Conservation (phyloP, 345 rosid species). For the Litchi chinensis region DNA sequence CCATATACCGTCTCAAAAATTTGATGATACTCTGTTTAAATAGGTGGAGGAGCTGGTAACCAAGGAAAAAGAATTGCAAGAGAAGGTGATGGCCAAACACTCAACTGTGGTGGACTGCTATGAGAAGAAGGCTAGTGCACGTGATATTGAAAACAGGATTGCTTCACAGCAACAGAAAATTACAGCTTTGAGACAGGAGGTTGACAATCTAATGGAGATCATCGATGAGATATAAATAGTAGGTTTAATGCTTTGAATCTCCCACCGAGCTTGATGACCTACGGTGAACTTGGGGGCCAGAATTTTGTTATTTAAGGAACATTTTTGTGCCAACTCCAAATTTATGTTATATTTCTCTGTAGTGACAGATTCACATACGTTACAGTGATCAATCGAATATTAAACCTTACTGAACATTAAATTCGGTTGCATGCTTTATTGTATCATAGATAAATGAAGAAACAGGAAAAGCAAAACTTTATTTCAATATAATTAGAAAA, state of each 20-base stretch:
- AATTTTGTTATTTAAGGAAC: constrained; percentile 8
- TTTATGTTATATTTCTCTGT: not conserved
- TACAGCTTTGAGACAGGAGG: constrained; percentile 70
- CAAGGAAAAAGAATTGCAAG: constrained; percentile 89
- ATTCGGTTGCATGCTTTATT: not conserved
- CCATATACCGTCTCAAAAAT: not conserved
- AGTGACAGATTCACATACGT: not conserved
- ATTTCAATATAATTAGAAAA: not conserved
- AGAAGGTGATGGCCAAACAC: constrained; percentile 62
- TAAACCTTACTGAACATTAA: not conserved
- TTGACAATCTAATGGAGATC: constrained; percentile 79
- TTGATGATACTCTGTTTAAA: not conserved
- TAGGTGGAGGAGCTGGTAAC: constrained; percentile 84
- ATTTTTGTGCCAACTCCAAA: not conserved
- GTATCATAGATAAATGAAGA: not conserved
- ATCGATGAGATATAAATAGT: constrained; percentile 62
- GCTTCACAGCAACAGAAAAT: constrained; percentile 73
- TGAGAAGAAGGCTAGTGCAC: constrained; percentile 66
- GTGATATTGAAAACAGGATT: constrained; percentile 78
- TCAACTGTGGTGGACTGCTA: constrained; percentile 69
- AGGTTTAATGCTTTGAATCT: not conserved
- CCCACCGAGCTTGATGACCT: not conserved
- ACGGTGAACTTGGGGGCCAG: constrained; percentile 5
- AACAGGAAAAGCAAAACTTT: not conserved
- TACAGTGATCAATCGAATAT: not conserved